Evolutionary conservation across 257 asterid genomes (phyloP), one percentile per base, ranked within the genome.

Genomic region (Jaltomata sinuosa): DNA sequence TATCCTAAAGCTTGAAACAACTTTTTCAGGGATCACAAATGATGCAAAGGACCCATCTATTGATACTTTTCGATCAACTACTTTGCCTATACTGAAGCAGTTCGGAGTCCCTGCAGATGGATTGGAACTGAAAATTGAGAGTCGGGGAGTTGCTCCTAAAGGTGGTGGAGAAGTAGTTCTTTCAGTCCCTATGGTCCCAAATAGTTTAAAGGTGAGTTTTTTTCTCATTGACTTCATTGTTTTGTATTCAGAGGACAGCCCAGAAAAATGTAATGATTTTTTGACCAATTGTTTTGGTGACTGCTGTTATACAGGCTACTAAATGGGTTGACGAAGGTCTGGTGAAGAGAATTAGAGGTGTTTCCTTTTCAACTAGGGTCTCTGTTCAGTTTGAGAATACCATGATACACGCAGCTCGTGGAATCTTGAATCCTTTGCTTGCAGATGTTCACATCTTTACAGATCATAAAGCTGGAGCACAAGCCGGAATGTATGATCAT

Each of bases 291-390:
- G 22, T 76, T 72, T 38, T 5, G 11, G 80, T 12, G 80, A 12
- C 36, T 16, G 81, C 42, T 27, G 12, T 25, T 74, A 21, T 68
- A 29, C 71, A 94, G 98, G 95, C 99, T 80, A 55, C 91, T 83
- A 89, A 90, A 45, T 97, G 98, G 98, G 92, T 85, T 86, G 98
- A 94, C 12, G 96, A 92, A 88, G 99, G 98, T 84, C 85, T 93
- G 98, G 98, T 93, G 84, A 94, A 94, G 94, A 91, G 97, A 88
- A 93, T 96, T 74, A 91, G 98, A 87, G 98, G 98, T 82, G 85
- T 85, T 84, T 86, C 95, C 62, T 96, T 96, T 88, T 96, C 99
- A 52, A 85, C 99, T 45, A 94, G 91, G 86, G 98, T 96, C 61
- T 88, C 96, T 32, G 91, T 83, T 52, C 96, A 93, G 90, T 92